Percentiles rank a stretch among this genome's conserved stretches.
Conservation (phyloP, 2,329 filamentous ascomycete genomes). For the Fusarium hostae region DNA sequence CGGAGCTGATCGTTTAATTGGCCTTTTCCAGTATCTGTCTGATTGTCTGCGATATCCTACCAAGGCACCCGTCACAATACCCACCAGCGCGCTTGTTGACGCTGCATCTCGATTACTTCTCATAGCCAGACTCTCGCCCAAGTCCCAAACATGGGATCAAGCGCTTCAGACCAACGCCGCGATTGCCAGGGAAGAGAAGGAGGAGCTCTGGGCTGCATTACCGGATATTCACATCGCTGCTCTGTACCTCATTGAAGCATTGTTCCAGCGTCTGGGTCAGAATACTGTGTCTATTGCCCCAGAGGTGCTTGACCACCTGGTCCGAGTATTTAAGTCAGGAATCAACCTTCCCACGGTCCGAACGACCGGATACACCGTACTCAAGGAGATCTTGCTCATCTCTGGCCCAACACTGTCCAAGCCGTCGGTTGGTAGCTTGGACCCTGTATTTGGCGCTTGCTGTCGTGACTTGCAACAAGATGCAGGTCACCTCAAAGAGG, state of each 20-base stretch:
- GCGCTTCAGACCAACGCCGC: constrained; percentile 75
- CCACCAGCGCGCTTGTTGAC: constrained; percentile 75
- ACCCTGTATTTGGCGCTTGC: constrained; percentile 71
- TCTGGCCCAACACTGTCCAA: constrained; percentile 76
- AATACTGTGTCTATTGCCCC: constrained; percentile 69
- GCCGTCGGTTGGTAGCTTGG: constrained; percentile 70
- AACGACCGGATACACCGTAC: constrained; percentile 67
- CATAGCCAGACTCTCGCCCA: constrained; percentile 65
- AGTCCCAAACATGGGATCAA: constrained; percentile 58
- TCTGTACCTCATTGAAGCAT: constrained; percentile 68
- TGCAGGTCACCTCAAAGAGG: constrained; percentile 58
- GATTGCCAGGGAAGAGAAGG: constrained; percentile 82
- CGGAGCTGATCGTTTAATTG: constrained; percentile 75
- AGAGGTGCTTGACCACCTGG: constrained; percentile 75
- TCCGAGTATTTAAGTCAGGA: constrained; percentile 74
- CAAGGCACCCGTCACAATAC: constrained; percentile 71
- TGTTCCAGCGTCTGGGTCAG: constrained; percentile 68
- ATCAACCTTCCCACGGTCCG: constrained; percentile 67
- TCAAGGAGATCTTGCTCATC: constrained; percentile 67
- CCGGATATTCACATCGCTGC: constrained; percentile 79
- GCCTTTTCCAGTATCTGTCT: constrained; percentile 72
- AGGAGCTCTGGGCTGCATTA: constrained; percentile 78
- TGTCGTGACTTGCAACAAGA: constrained; percentile 78
- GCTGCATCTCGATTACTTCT: constrained; percentile 76
- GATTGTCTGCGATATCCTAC: constrained; percentile 73